phyloP scores from a whole-genome alignment of 2,329 filamentous ascomycete species.

The Didymella keratinophila region DNA sequence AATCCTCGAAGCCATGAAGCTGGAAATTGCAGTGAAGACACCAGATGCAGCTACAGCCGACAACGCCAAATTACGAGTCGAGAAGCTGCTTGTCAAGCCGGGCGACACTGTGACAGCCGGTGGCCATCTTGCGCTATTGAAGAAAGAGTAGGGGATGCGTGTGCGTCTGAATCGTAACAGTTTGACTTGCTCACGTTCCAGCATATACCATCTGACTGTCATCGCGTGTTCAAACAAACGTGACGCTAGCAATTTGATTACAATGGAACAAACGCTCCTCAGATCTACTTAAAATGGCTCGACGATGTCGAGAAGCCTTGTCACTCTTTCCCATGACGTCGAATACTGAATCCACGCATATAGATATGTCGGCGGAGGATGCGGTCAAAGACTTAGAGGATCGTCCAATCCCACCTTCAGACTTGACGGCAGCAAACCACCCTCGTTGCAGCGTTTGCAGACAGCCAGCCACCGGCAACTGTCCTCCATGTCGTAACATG shows the following conservation, averaged over 20 bases:
- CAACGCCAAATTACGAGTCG: conserved; percentile 41
- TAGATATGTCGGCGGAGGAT: neutral
- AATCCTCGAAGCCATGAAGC: conserved; percentile 58
- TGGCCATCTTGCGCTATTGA: conserved; percentile 41
- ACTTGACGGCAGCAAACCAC: neutral
- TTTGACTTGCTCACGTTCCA: neutral
- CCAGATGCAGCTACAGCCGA: conserved; percentile 37
- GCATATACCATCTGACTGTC: neutral
- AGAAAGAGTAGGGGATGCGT: neutral
- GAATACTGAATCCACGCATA: neutral
- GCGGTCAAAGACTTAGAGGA: neutral
- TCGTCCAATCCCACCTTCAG: neutral
- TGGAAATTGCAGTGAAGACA: conserved; percentile 56
- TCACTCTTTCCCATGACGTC: neutral
- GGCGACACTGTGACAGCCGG: conserved; percentile 53
- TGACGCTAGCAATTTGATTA: neutral
- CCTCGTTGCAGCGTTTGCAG: neutral
- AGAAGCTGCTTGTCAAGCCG: conserved; percentile 54
- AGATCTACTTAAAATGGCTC: neutral
- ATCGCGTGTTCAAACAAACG: neutral
- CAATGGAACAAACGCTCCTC: neutral
- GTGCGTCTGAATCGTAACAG: neutral
- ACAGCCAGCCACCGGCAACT: neutral
- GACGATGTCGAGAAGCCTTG: neutral
- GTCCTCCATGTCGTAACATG: neutral